Conservation (phyloP, 2,329 filamentous ascomycete species). For the Aspergillus aculeatus region DNA sequence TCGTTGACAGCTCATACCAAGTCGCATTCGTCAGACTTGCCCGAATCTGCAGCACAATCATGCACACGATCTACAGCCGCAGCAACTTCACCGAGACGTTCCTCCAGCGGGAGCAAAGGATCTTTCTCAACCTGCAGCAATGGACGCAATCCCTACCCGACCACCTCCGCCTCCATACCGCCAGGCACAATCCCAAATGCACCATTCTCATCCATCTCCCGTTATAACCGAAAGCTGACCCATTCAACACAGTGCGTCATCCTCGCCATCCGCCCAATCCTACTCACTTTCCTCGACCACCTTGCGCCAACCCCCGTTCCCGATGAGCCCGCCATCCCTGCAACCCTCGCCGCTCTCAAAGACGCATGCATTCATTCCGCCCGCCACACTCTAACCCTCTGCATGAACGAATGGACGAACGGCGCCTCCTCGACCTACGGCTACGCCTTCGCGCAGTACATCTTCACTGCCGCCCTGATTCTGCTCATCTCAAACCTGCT, state of each 20-base stretch:
- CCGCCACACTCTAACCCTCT: conserved; percentile 29
- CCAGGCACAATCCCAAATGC: conserved; percentile 17
- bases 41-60: conserved; percentile 26
- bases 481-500: conserved; percentile 31
- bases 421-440: conserved; percentile 33
- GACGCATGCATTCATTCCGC: conserved; percentile 36
- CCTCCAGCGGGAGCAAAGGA: conserved; percentile 33
- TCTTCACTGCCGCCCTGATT: conserved; percentile 34
- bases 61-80: conserved; percentile 26
- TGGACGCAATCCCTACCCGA: conserved; percentile 32
- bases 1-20: conserved; percentile 29
- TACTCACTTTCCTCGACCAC: conserved; percentile 33
- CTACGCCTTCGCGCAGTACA: conserved; percentile 35
- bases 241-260: conserved; percentile 30
- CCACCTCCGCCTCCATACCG: conserved; percentile 24
- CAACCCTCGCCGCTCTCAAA: conserved; percentile 27
- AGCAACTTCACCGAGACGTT: conserved; percentile 27
- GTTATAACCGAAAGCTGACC: neutral
- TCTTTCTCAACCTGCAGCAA: conserved; percentile 30
- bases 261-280: conserved; percentile 34
- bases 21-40: conserved; percentile 31
- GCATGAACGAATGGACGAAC: conserved; percentile 33
- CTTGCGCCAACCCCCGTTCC: conserved; percentile 6
- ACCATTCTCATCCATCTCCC: conserved; percentile 31
- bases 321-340: neutral